These are phyloP conservation scores for Arabidopsis lyrata DNA, from an alignment of 441 rosid species.

Conservation along the genomic window DNA sequence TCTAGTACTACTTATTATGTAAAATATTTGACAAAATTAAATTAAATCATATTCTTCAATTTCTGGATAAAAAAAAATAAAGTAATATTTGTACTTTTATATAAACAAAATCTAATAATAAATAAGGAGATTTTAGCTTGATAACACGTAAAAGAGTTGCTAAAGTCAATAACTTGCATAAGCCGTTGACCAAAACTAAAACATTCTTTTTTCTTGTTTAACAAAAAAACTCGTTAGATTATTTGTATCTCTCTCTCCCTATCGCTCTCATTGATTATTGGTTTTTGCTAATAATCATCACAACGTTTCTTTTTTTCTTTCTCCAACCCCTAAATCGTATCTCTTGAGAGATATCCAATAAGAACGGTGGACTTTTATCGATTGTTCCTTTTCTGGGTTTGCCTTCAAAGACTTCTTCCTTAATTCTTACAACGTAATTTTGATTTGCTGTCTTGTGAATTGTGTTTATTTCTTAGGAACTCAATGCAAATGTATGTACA, in stretches of 20 bases:
- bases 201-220: neutral
- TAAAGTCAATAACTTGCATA: slow-evolving; percentile 22
- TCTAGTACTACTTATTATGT: no score
- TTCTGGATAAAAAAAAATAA: neutral
- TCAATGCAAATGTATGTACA: slow-evolving; percentile 32
- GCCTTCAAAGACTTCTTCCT: slow-evolving; percentile 31
- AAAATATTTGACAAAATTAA: no score
- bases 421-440: slow-evolving; percentile 21
- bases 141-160: slow-evolving; percentile 6
- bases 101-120: neutral
- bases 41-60: neutral
- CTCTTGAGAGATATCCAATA: neutral
- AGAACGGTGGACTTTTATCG: slow-evolving; percentile 6
- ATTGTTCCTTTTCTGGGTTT: slow-evolving; percentile 27
- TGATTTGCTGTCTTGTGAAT: neutral
- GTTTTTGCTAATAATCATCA: neutral
- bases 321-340: slow-evolving; percentile 19
- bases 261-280: slow-evolving; percentile 20
- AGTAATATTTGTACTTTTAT: neutral
- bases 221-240: neutral
- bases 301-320: slow-evolving; percentile 18
- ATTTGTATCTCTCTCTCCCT: neutral
- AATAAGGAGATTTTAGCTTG: neutral
- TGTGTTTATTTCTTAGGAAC: neutral
- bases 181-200: slow-evolving; percentile 28